phyloP scores from a whole-genome alignment of 169 alveolate species.

The Plasmodium sp. region DNA sequence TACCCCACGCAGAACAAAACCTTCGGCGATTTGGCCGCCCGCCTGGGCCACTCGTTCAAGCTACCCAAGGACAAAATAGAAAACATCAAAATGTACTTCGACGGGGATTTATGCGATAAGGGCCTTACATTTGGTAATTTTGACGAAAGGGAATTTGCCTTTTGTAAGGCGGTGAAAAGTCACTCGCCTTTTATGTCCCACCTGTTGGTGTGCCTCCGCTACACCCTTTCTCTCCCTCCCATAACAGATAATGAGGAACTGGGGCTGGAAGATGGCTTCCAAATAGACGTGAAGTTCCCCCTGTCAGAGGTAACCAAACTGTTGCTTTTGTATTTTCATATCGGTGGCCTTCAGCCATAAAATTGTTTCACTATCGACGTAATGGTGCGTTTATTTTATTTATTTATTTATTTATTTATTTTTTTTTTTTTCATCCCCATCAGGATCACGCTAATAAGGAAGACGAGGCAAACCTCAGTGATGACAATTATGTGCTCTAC shows the following conservation, averaged over 20 bases:
- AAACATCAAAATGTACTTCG: slow-evolving; percentile 60
- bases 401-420: background rate
- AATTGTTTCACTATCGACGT: background rate
- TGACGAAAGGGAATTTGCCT: background rate
- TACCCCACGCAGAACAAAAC: slow-evolving; percentile 37
- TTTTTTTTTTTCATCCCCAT: background rate
- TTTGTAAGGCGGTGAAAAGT: background rate
- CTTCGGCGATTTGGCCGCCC: slow-evolving; percentile 53
- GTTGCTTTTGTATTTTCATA: background rate
- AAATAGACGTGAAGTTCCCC: slow-evolving; percentile 68
- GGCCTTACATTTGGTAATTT: slow-evolving; percentile 41
- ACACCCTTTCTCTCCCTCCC: background rate
- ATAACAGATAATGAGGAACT: slow-evolving; percentile 41
- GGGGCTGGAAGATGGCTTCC: slow-evolving; percentile 65
- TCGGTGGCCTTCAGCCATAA: background rate
- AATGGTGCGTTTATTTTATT: background rate
- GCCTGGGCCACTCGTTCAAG: slow-evolving; percentile 48
- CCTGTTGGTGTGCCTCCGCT: background rate
- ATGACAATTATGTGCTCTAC: slow-evolving; percentile 32
- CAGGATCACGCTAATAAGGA: slow-evolving; percentile 8
- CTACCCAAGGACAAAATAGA: slow-evolving; percentile 49
- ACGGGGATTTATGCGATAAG: slow-evolving; percentile 66
- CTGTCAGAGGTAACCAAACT: slow-evolving; percentile 8
- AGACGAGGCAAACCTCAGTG: slow-evolving; percentile 28
- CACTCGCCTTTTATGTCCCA: background rate